Base-by-base conservation (phyloP, 768 basidiomycete species). In the Kwoniella sp. region DNA sequence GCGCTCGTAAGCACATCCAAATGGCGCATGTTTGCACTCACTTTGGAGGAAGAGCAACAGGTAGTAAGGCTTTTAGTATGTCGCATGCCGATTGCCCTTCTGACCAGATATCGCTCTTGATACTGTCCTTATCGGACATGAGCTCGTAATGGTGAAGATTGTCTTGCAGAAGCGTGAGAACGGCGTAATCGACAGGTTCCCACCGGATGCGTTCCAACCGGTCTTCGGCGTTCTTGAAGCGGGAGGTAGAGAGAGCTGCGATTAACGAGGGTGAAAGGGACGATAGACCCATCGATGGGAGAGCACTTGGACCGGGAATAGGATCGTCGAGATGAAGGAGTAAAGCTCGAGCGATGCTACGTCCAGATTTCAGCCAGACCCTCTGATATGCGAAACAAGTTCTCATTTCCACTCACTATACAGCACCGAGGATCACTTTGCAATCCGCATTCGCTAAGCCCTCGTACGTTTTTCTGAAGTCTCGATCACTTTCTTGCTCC, bases 111-210 rank as follows among this genome's bases (percentile, higher is more conserved):
- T 78, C 73, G 5, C 65, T 69, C 28, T 58, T 55, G n/a, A n/a
- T 29, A 8, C 53, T 20, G 37, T 57, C 61, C 54, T 73, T 62
- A n/a, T 48, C 56, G 48, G 65, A 29, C 13, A 63, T 61, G 5
- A 50, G 41, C 23, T 72, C 71, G 12, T 74, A 31, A 12, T 61
- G 58, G n/a, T 67, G 58, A 12, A 78, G 60, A 61, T 77, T 70
- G 41, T 78, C 77, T 52, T 76, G 74, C n/a, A 81, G 63, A 8
- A 81, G 54, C 4, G 56, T 57, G 4, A 81, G 64, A 9, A 81
- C 69, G 25, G 78, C 75, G 17, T 61, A 58, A 51, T 81, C 81
- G 11, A 81, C 77, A 45, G 69, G 62, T 37, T 74, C 63, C 79
- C 77, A 79, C 4, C 57, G 56, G 2, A 58, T 58, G 25, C 71